Evolutionary conservation across 2,329 filamentous ascomycete genomes (phyloP), one percentile per base, ranked within the genome.

Genomic region (Ciborinia camelliae): DNA sequence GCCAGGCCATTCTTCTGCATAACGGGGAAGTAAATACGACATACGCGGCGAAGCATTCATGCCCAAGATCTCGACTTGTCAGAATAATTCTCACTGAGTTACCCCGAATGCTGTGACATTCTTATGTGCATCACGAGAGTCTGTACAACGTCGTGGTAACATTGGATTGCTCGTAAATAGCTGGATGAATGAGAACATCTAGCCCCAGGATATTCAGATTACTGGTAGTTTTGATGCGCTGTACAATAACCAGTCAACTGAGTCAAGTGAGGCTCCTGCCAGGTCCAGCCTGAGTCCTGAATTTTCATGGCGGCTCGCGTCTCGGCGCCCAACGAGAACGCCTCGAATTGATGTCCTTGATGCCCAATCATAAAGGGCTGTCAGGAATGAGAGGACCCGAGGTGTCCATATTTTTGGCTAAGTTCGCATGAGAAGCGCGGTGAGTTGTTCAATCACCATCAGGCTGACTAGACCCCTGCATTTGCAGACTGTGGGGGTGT

Each of bases 141-240:
- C 54, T 59, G 68, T 69, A 69, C 69, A 66, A 72, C 70, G 67
- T 69, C 68, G 71, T 66, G n/a, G 65, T 47, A 66, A 47, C 61
- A 53, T 67, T 63, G 62, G 62, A 62, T 64, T 37, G 28, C 39
- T 59, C 41, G 30, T 59, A 47, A 59, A 59, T 47, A 28, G 20
- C 28, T 35, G 41, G 41, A 37, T 59, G 14, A 37, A 48, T 59
- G 28, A 26, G 15, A 37, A 35, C 41, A 12, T 35, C 55, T 59
- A 59, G 41, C 47, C 41, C 28, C 14, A 47, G 32, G 9, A 65
- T 67, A 69, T 67, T 62, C 68, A 69, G 65, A 63, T 62, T 60
- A 52, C 59, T 68, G 77, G 76, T 71, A 75, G 73, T 74, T 62
- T 65, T 76, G 76, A 78, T 83, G 81, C 76, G 81, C 79, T 83